phyloP scores from a whole-genome alignment of 345 rosid genomes.

The Tarenaya hassleriana region DNA sequence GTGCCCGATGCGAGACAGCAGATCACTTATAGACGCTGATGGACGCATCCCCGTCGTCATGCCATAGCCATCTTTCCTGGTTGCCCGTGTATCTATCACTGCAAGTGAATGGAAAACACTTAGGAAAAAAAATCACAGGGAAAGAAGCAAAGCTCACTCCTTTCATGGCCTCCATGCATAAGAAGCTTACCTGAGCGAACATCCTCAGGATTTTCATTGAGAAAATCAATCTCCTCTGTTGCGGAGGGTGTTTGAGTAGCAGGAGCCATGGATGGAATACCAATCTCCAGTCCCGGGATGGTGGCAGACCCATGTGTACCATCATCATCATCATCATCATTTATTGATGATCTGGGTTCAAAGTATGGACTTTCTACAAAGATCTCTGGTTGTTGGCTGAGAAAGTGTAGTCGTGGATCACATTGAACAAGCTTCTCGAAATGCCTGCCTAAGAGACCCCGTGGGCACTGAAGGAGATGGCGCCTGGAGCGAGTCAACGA shows the following conservation, averaged over 20 bases:
- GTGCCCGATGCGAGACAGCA: conserved; percentile 47
- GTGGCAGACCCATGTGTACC: conserved; percentile 32
- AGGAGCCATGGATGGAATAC: conserved; percentile 25
- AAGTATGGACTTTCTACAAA: too few relatives aligned
- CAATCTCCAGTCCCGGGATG: conserved; percentile 14
- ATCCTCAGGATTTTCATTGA: conserved; percentile 17
- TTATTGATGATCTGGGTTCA: too few relatives aligned
- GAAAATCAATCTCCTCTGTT: conserved; percentile 29
- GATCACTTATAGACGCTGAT: conserved; percentile 51
- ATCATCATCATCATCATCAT: neutral
- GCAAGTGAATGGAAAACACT: neutral
- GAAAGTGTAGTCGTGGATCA: too few relatives aligned
- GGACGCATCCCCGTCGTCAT: conserved; percentile 42
- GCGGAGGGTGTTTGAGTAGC: conserved; percentile 33
- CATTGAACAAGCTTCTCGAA: too few relatives aligned
- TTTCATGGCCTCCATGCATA: too few relatives aligned
- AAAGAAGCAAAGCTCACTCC: too few relatives aligned
- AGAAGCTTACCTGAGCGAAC: conserved; percentile 41
- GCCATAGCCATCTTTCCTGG: conserved; percentile 31
- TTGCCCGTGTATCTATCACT: conserved; percentile 39
- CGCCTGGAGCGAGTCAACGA: too few relatives aligned
- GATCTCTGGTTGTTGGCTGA: too few relatives aligned
- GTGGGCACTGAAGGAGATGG: too few relatives aligned
- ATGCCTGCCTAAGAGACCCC: too few relatives aligned
- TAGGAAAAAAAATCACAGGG: too few relatives aligned